Conservation (phyloP, 2,329 filamentous ascomycete species). For the Coleophoma crateriformis region DNA sequence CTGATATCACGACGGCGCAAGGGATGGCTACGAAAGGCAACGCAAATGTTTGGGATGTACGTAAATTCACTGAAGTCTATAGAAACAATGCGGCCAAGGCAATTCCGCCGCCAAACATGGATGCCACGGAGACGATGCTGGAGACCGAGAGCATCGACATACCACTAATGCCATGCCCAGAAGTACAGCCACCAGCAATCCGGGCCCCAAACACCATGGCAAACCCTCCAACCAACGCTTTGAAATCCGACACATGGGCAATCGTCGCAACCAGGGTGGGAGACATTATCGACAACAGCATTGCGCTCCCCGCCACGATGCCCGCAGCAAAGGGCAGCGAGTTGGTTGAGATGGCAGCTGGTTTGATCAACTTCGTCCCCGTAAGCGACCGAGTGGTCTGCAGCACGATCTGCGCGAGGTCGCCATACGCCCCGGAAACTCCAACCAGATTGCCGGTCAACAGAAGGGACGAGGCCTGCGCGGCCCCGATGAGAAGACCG, state of each 20-base stretch:
- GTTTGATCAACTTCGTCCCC: not conserved
- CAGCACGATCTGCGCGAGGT: constrained; percentile 50
- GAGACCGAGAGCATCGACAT: constrained; percentile 56
- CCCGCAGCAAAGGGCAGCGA: constrained; percentile 45
- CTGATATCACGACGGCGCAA: too few species aligned
- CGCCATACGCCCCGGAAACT: constrained; percentile 56
- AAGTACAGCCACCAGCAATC: constrained; percentile 61
- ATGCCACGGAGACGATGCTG: constrained; percentile 55
- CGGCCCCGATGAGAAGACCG: constrained; percentile 51
- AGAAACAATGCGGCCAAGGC: constrained; percentile 4
- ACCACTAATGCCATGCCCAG: constrained; percentile 64
- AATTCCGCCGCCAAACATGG: constrained; percentile 50
- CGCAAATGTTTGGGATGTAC: too few species aligned
- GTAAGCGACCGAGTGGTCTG: constrained; percentile 26
- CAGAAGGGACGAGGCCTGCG: constrained; percentile 51
- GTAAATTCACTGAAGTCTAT: too few species aligned
- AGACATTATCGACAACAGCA: constrained; percentile 28
- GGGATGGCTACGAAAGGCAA: too few species aligned
- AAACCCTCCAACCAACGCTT: constrained; percentile 47
- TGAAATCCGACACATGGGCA: constrained; percentile 26
- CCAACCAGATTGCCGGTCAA: constrained; percentile 50
- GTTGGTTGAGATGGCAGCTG: not conserved
- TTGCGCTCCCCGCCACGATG: constrained; percentile 40
- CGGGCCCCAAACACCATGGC: constrained; percentile 54
- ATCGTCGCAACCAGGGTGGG: constrained; percentile 19